Evolutionary conservation across 2,329 filamentous ascomycete genomes (phyloP).

Genomic region (Fusarium heterosporum): DNA sequence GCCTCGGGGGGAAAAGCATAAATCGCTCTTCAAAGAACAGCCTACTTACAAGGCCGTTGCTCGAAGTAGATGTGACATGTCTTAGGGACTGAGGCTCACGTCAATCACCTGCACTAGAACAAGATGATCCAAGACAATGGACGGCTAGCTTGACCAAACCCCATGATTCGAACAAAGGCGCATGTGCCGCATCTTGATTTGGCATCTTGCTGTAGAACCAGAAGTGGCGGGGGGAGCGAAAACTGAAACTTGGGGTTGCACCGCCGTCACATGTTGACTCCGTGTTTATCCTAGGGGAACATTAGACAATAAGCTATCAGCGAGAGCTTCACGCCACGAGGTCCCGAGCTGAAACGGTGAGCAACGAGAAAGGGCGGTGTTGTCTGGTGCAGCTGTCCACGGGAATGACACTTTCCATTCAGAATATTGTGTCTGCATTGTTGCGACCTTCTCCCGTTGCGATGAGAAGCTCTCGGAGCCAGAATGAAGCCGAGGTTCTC

Average conservation of each 20-base stretch:
- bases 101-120: constrained; percentile 34
- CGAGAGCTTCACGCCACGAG: constrained; percentile 31
- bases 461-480: background rate
- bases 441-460: constrained; percentile 3
- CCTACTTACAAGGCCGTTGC: background rate
- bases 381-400: background rate
- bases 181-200: constrained; percentile 31
- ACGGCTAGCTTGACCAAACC: constrained; percentile 26
- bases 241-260: background rate
- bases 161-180: constrained; percentile 34
- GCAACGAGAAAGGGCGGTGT: background rate
- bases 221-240: constrained; percentile 1
- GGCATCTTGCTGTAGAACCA: background rate
- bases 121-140: constrained; percentile 28
- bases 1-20: background rate
- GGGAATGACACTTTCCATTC: background rate
- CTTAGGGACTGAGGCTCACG: constrained; percentile 12
- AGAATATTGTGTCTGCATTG: background rate
- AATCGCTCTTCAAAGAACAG: background rate
- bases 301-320: background rate
- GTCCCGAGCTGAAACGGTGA: constrained; percentile 18
- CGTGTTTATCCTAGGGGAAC: background rate
- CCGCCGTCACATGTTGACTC: constrained; percentile 20
- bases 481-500: constrained; percentile 30
- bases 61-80: background rate